Conservation (phyloP, 2,329 filamentous ascomycete genomes). For the Hortaea sp. region DNA sequence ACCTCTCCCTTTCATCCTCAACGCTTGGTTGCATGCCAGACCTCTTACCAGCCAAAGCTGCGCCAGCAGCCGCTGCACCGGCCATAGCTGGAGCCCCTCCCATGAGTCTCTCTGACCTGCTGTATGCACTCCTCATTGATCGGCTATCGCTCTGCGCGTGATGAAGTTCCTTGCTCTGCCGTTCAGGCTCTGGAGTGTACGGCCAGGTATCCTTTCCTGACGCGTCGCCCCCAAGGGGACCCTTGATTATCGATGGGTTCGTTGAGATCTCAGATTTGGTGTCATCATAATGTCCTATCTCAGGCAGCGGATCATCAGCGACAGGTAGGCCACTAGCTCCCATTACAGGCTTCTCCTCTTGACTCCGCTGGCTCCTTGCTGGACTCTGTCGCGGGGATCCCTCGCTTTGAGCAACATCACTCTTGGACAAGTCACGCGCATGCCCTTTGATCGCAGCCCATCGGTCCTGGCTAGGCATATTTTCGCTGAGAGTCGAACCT, state of each 20-base stretch:
- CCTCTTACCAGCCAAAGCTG: constrained; percentile 20
- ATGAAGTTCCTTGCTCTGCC: constrained; percentile 1
- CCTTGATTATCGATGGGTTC: constrained; percentile 75
- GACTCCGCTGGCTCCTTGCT: constrained; percentile 10
- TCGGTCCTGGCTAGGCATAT: constrained; percentile 21
- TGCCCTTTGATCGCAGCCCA: constrained; percentile 32
- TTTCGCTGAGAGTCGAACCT: constrained; percentile 22
- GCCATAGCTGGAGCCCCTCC: constrained; percentile 19
- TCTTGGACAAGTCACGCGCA: constrained; percentile 27
- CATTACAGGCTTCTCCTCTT: constrained; percentile 42
- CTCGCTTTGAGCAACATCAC: constrained; percentile 4
- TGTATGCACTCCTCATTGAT: constrained; percentile 8
- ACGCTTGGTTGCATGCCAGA: constrained; percentile 24
- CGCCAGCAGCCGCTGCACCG: constrained; percentile 16
- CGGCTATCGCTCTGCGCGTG: constrained; percentile 5
- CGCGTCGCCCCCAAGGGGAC: constrained; percentile 53
- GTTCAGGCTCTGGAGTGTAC: constrained; percentile 21
- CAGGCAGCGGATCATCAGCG: constrained; percentile 61
- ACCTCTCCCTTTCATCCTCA: constrained; percentile 12
- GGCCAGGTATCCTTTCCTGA: constrained; percentile 38
- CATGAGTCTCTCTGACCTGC: constrained; percentile 9
- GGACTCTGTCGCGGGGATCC: constrained; percentile 45
- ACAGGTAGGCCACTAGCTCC: constrained; percentile 61
- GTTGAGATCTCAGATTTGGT: constrained; percentile 60
- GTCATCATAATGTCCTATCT: constrained; percentile 57